Evolutionary conservation across 1,284 basidiomycete genomes (phyloP).

Genomic region (Leccinum subfulvum): DNA sequence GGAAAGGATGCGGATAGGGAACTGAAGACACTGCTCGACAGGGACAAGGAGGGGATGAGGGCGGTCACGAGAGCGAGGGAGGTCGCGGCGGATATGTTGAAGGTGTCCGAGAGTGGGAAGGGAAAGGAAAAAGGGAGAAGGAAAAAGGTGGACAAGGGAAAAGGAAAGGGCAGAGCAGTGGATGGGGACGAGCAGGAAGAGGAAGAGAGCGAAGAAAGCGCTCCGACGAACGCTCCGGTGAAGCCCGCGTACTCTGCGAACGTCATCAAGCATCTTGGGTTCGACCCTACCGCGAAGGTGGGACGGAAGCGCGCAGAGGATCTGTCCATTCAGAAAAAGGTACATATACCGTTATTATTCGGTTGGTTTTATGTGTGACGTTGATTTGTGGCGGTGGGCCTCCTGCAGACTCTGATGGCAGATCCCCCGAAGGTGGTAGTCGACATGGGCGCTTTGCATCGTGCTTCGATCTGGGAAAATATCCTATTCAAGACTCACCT

Average conservation of each 20-base stretch:
- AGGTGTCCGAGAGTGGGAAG: conserved; percentile 17
- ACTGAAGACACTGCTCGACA: conserved; percentile 57
- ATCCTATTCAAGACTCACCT: conserved; percentile 70
- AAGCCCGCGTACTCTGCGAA: conserved; percentile 61
- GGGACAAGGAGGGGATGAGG: conserved; percentile 63
- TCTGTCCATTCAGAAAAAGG: conserved; percentile 54
- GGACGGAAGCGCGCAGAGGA: conserved; percentile 44
- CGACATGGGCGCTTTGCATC: conserved; percentile 81
- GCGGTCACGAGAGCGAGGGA: conserved; percentile 57
- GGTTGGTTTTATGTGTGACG: not conserved
- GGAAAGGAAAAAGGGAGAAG: conserved; percentile 21
- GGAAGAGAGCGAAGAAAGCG: conserved; percentile 27
- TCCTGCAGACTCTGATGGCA: conserved; percentile 76
- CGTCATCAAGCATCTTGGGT: conserved; percentile 67
- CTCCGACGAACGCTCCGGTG: conserved; percentile 8
- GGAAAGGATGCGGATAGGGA: conserved; percentile 58
- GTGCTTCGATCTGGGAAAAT: conserved; percentile 86
- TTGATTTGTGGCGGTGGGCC: conserved; percentile 50
- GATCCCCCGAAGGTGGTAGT: conserved; percentile 66
- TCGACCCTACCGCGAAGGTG: conserved; percentile 62
- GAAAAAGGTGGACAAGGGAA: conserved; percentile 23
- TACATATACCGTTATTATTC: conserved; percentile 22
- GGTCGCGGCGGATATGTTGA: conserved; percentile 32
- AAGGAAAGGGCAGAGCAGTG: conserved; percentile 10
- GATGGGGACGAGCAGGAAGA: not conserved